Evolutionary conservation across 441 rosid species (phyloP).

Genomic region (Geranium incanum): DNA sequence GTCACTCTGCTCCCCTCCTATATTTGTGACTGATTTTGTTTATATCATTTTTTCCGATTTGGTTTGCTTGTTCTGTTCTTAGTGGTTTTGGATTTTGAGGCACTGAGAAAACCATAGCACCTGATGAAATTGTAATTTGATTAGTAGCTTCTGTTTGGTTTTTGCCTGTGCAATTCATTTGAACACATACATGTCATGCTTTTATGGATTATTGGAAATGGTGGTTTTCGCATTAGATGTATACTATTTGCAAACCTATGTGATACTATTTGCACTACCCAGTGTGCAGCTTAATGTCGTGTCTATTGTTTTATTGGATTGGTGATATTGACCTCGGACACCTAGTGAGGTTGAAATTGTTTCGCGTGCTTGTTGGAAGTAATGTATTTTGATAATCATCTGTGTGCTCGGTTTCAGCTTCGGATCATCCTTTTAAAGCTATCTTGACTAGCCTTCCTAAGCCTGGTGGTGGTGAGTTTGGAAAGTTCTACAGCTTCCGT

Average conservation of each 20-base stretch:
- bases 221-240: neutral
- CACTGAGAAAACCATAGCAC: neutral
- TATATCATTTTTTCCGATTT: neutral
- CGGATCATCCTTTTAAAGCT: conserved; percentile 75
- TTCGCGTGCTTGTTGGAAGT: neutral
- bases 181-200: neutral
- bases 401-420: conserved; percentile 42
- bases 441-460: conserved; percentile 81
- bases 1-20: neutral
- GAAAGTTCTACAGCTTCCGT: conserved; percentile 88
- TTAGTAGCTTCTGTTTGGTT: too few species aligned
- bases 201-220: neutral
- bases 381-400: neutral
- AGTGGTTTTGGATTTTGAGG: neutral
- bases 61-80: neutral
- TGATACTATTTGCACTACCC: neutral
- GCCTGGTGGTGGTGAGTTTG: conserved; percentile 95
- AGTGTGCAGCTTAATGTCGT: neutral
- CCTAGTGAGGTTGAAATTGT: neutral
- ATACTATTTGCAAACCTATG: neutral
- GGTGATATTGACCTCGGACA: neutral
- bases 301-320: neutral
- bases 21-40: neutral
- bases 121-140: neutral
- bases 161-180: neutral